Evolutionary conservation across 2,329 filamentous ascomycete genomes (phyloP).

Genomic region (Penicillium brevicompactum): DNA sequence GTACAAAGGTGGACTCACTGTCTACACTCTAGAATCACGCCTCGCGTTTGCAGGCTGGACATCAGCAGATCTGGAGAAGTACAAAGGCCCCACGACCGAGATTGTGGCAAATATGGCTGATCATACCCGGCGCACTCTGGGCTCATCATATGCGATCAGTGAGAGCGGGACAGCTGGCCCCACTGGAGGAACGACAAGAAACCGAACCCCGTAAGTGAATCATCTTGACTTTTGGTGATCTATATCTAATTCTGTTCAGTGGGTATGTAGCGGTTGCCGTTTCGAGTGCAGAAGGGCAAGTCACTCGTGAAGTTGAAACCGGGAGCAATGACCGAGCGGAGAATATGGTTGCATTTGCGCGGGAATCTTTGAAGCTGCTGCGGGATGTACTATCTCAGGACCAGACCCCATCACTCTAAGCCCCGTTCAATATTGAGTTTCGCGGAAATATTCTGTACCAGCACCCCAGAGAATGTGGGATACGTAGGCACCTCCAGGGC

Average conservation of each 20-base stretch:
- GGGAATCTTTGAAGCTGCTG: slow-evolving; percentile 58
- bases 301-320: slow-evolving; percentile 59
- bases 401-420: background rate
- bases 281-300: slow-evolving; percentile 53
- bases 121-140: slow-evolving; percentile 58
- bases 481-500: too few species aligned
- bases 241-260: slow-evolving; percentile 29
- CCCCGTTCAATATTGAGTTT: background rate
- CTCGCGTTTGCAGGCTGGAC: slow-evolving; percentile 65
- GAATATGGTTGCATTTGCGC: slow-evolving; percentile 67
- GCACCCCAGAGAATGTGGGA: too few species aligned
- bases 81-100: slow-evolving; percentile 61
- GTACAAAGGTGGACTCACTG: slow-evolving; percentile 65
- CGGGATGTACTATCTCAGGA: slow-evolving; percentile 41
- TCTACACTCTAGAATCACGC: slow-evolving; percentile 61
- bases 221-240: background rate
- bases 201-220: slow-evolving; percentile 54
- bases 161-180: slow-evolving; percentile 68
- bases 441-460: background rate
- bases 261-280: slow-evolving; percentile 68
- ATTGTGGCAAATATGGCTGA: slow-evolving; percentile 60
- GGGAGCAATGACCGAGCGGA: slow-evolving; percentile 56
- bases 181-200: slow-evolving; percentile 58
- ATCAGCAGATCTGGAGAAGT: slow-evolving; percentile 51
- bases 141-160: slow-evolving; percentile 59